Evolutionary conservation across 2,329 filamentous ascomycete species (phyloP), one percentile per base, ranked within the genome.

Genomic region (Periconia macrospinosa): DNA sequence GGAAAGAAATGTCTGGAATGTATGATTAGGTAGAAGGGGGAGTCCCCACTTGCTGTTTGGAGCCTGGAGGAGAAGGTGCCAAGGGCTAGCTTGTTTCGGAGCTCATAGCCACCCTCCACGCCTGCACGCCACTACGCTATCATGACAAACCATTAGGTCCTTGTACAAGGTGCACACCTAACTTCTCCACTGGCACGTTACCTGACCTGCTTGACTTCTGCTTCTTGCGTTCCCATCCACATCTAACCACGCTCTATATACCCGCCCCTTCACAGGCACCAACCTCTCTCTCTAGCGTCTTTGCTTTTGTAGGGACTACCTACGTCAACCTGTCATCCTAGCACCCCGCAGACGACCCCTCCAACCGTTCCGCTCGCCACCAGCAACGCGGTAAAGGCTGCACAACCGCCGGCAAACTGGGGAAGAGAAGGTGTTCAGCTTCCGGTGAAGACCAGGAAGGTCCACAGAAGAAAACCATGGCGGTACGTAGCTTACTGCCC

Each of bases 381-480:
- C 58, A 57, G 52, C 49, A 66, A 27, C 57, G 58, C 65, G 66
- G 62, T 54, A 53, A 54, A 63, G 54, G 52, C 59, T 62, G 44
- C 54, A 44, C 56, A 53, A 57, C 55, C 62, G 66, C 60, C 69
- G 71, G 65, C 74, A 76, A 75, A 66, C 73, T 76, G 74, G 72
- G 71, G 71, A 75, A 76, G 67, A 71, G 74, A 68, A 75, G 68
- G 65, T 60, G 61, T 56, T 68, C 43, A 30, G 14, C 19, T 45
- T 33, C 63, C 53, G 63, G 60, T 61, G 68, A 72, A 68, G 72
- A 73, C 72, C 63, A 64, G 65, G 67, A 69, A 64, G 62, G 67
- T 69, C 73, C 72, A 53, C 54, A 60, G 47, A 75, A 75, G 65
- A 75, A 74, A 70, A 62, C 54, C 57, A 76, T 76, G 74, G 64